Conservation (phyloP, 352 stramenopile genomes). For the Thalassiosira hispida region DNA sequence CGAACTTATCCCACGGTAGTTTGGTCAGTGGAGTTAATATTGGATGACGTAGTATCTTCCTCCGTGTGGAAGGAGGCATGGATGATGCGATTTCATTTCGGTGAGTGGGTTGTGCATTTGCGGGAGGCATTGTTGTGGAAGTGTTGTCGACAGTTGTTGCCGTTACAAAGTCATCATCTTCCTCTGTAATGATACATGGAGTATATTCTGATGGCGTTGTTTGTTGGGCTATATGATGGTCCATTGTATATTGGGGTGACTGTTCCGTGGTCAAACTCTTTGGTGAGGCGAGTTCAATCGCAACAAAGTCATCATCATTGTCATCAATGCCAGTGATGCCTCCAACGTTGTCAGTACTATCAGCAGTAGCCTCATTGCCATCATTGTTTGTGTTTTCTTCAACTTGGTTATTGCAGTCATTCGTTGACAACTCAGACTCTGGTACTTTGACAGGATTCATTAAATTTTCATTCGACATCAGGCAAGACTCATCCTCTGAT, state of each 20-base stretch:
- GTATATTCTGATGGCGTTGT: neutral
- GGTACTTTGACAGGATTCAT: no score
- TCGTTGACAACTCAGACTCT: no score
- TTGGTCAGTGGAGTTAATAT: slow-evolving; percentile 41
- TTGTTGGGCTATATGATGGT: neutral
- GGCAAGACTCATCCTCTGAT: no score
- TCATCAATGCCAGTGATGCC: neutral
- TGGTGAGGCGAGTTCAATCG: slow-evolving; percentile 17
- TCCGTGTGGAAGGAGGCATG: neutral
- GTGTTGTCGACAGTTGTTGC: neutral
- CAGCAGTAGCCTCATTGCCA: no score
- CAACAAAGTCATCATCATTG: slow-evolving; percentile 22
- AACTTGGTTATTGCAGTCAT: no score
- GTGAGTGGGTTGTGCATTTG: neutral
- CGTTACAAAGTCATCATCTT: neutral
- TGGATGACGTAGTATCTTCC: slow-evolving; percentile 46
- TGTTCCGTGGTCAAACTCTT: slow-evolving; percentile 5
- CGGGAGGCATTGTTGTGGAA: neutral
- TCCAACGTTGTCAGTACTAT: no score
- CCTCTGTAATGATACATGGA: neutral
- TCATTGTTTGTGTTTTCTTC: no score
- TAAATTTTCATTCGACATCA: no score
- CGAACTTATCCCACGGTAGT: slow-evolving; percentile 50
- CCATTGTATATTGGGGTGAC: neutral
- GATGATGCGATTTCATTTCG: neutral